Base-by-base conservation (phyloP, 73 alveolate genomes). In the Paramecium primaurelia region DNA sequence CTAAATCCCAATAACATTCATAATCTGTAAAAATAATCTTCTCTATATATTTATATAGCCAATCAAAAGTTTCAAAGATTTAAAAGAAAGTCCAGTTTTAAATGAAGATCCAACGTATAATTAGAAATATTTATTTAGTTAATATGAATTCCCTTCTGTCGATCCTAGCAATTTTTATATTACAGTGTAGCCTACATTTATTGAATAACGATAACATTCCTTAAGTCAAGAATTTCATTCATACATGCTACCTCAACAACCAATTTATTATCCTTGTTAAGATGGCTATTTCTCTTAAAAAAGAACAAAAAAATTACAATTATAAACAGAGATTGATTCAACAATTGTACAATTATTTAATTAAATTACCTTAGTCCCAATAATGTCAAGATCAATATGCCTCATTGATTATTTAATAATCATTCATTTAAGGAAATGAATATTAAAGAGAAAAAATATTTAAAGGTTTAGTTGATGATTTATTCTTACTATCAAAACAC, bases 381-480 rank as follows among this genome's bases (percentile, higher is more conserved):
- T 12, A 44, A 80, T 80, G 91, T n/a, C 26, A 80, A 47, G 75
- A 80, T 44, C 28, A 80, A 49, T 80, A 80, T 14, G 91, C 91
- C 7, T 80, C 91, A 2, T 49, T 80, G 26, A 25, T 2, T 44
- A 64, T 80, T 40, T 4, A 80, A n/a, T 36, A 80, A 80, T 80
- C 71, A 3, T 80, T 80, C 12, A 47, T 80, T 7, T 20, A 22
- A 14, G 91, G 91, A 47, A 80, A 80, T 28, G 77, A 80, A 12
- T 25, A 45, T 8, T 26, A 80, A 20, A 80, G 77, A 20, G 91
- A 80, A 80, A 20, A 42, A 28, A 80, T 80, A 20, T 80, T 80
- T 49, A 80, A 47, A 20, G 91, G 37, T 14, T 44, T 80, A 42
- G 51, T 32, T 14, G 91, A 80, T 32, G 91, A 80, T 80, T 80